Evolutionary conservation across 495 filamentous ascomycete species (phyloP), one percentile per base, ranked within the genome.

Genomic region (Podospora conica): DNA sequence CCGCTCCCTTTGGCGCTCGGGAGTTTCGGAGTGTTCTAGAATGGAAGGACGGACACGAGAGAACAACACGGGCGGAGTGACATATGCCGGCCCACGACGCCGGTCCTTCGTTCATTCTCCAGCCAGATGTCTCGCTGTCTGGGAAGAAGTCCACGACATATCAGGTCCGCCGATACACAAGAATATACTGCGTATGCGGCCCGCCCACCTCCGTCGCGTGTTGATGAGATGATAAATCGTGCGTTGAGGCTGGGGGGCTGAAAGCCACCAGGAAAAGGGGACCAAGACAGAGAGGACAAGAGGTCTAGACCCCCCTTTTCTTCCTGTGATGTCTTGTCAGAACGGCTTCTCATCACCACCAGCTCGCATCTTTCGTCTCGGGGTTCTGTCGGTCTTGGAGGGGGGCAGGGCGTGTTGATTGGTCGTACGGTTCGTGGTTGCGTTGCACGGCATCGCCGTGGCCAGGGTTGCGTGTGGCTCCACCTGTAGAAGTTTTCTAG

Each of bases 401-500:
- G 40, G 15, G 40, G 6, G 40, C 40, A 48, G 11, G 40, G 40
- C 1, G 40, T 7, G 40, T 18, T 7, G 6, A 48, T 48, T 48
- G 40, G 40, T 48, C 18, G 4, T 40, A n/a, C 5, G 40, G 33
- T 48, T 48, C n/a, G 40, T 48, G 40, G 40, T 48, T 48, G 40
- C 40, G 61, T 63, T 63, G 48, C 61, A 63, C 61, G 61, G 61
- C 53, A 55, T 63, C 61, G 53, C 61, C 61, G 61, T 53, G 12
- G 61, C 25, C 53, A 55, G 23, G 40, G 61, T 15, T 21, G 15
- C 61, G 20, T 63, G 61, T 27, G 24, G n/a, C 28, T 48, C 61
- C 53, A 24, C 48, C 9, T 27, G 48, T 57, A 25, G 63, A 64
- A 64, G 4, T 28, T 5, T 64, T 64, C 63, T 64, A 64, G 63